Percentiles rank a stretch among this genome's conserved stretches.
These are phyloP conservation scores for Trichoderma gracile DNA, from an alignment of 2,329 filamentous ascomycete genomes.

Conservation along the genomic window DNA sequence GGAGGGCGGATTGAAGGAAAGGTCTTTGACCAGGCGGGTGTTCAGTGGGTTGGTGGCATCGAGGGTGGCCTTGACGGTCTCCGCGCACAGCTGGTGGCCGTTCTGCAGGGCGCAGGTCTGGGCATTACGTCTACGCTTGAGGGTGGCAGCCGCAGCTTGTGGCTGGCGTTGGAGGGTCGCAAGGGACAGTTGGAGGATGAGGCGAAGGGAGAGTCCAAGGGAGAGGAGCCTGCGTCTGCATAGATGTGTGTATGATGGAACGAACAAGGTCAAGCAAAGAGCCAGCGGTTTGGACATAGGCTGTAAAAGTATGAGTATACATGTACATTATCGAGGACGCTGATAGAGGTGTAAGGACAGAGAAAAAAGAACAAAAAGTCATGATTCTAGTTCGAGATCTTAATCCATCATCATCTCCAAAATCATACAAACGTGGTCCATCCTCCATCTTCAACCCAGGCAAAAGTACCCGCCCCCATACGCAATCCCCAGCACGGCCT, in stretches of 20 bases:
- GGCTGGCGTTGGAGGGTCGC: conserved; percentile 83
- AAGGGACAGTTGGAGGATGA: conserved; percentile 74
- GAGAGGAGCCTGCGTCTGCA: conserved; percentile 14
- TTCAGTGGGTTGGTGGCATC: conserved; percentile 69
- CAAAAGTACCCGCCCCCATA: too few species aligned
- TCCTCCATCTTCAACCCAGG: too few species aligned
- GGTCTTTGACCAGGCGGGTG: conserved; percentile 74
- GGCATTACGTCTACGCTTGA: conserved; percentile 78
- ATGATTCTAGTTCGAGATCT: not conserved
- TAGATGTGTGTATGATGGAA: conserved; percentile 18
- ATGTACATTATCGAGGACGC: conserved; percentile 13
- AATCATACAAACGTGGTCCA: too few species aligned
- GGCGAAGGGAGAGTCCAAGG: conserved; percentile 30
- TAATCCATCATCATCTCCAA: too few species aligned
- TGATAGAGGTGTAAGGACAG: conserved; percentile 1
- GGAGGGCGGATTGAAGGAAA: conserved; percentile 85
- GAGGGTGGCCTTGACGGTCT: conserved; percentile 78
- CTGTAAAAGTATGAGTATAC: conserved; percentile 14
- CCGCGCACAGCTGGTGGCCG: conserved; percentile 74
- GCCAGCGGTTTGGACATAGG: conserved; percentile 13
- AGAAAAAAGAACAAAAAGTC: not conserved
- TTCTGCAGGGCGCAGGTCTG: conserved; percentile 79
- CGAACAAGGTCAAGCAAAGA: conserved; percentile 1
- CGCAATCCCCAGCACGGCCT: too few species aligned
- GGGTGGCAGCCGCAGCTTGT: conserved; percentile 76